Evolutionary conservation across 2,329 filamentous ascomycete species (phyloP), one percentile per base, ranked within the genome.

Genomic region (Epichloe typhina): DNA sequence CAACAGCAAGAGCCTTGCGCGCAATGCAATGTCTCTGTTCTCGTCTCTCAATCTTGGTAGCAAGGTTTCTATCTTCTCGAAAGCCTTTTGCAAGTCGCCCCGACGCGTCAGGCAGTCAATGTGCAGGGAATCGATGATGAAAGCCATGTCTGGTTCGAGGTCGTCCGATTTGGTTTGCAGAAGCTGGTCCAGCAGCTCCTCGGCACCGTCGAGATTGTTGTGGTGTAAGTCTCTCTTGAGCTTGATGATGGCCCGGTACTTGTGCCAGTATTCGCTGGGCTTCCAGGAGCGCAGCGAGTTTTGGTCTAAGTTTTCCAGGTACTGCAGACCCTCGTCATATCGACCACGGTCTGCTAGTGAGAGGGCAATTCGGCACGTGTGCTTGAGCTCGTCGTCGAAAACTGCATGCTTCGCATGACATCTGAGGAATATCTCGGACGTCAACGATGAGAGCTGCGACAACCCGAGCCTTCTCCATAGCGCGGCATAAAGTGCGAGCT

Each of bases 311-410:
- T 47, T 54, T 26, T 71, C 69, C 26, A 72, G 50, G 9, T 54
- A 62, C 15, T 58, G 54, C 4, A 72, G 79, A 0, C 85, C 88
- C 47, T 85, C 76, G 21, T 82, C 77, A 60, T 89, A 94, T 35
- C 73, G 75, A 1, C 91, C 90, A 45, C 71, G 75, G 51, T 82
- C 77, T 8, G 79, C 76, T 5, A 84, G 70, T 2, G 63, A 54
- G 3, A 69, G 79, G 2, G 88, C 84, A 51, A 83, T 75, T 4
- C 85, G 80, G 58, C 86, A 88, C 0, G 75, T 82, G 36, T 87
- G 78, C 58, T 84, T 87, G 35, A 96, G 73, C 47, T 82, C 76
- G 58, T 97, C 91, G 55, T 95, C 88, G 42, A 90, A 79, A 3
- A 73, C 65, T 0, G 73, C 66, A 54, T 72, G 64, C 6, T 71